These are phyloP conservation scores for Chalciporus pseudorubinellus DNA, from an alignment of 768 basidiomycete species.

Conservation along the genomic window DNA sequence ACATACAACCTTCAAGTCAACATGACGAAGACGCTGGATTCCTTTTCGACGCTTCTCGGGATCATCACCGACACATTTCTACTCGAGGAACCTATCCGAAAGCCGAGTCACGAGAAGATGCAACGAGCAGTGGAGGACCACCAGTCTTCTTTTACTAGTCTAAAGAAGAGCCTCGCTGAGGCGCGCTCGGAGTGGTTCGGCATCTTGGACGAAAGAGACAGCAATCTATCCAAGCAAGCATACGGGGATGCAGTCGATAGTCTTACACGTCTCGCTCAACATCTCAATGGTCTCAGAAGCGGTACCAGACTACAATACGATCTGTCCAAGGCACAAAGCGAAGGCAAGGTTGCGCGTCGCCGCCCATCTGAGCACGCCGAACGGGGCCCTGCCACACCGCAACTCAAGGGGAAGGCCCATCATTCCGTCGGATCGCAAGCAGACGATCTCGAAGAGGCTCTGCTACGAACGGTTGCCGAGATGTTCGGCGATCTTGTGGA, in stretches of 20 bases:
- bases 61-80: constrained; percentile 86
- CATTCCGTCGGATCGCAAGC: constrained; percentile 37
- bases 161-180: constrained; percentile 84
- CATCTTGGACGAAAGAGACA: constrained; percentile 22
- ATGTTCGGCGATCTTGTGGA: constrained; percentile 80
- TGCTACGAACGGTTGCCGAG: constrained; percentile 53
- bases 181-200: constrained; percentile 81
- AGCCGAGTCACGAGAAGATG: constrained; percentile 59
- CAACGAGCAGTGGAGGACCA: constrained; percentile 82
- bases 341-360: constrained; percentile 41
- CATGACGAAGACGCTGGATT: constrained; percentile 83
- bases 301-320: constrained; percentile 85
- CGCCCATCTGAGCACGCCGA: constrained; percentile 9
- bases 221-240: constrained; percentile 43
- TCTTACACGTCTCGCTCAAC: constrained; percentile 88
- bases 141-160: constrained; percentile 83
- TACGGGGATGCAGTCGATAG: constrained; percentile 87
- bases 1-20: constrained; percentile 77
- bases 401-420: constrained; percentile 18
- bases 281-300: constrained; percentile 84
- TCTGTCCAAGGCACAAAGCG: constrained; percentile 58
- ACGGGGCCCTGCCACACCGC: constrained; percentile 17
- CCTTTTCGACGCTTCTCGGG: constrained; percentile 81
- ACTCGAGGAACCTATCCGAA: constrained; percentile 63
- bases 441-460: constrained; percentile 41